Evolutionary conservation across 2,329 filamentous ascomycete species (phyloP).

Genomic region (Ustulina deusta): DNA sequence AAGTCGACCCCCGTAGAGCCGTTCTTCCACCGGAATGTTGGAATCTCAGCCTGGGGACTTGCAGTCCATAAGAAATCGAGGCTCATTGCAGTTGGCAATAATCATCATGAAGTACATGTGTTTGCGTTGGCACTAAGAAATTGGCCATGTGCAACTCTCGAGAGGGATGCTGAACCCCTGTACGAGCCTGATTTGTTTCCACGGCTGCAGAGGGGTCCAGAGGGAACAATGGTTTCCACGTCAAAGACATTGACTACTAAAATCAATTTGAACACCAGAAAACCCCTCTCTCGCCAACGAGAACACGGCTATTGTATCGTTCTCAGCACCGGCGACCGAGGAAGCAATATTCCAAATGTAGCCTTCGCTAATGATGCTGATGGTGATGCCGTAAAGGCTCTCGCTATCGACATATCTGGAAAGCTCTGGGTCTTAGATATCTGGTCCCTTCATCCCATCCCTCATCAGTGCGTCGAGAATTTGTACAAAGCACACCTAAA

Average conservation of each 20-base stretch:
- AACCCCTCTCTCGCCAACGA: slow-evolving; percentile 49
- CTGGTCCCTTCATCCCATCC: slow-evolving; percentile 55
- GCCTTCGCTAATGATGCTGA: slow-evolving; percentile 60
- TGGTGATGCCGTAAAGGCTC: slow-evolving; percentile 63
- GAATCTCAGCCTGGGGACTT: slow-evolving; percentile 86
- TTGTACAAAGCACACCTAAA: slow-evolving; percentile 31
- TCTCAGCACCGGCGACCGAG: slow-evolving; percentile 55
- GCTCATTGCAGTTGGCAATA: slow-evolving; percentile 87
- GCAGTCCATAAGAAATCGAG: slow-evolving; percentile 85
- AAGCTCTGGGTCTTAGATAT: slow-evolving; percentile 64
- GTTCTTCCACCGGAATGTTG: slow-evolving; percentile 83
- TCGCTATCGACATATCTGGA: slow-evolving; percentile 64
- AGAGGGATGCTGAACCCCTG: slow-evolving; percentile 12
- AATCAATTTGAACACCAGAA: slow-evolving; percentile 46
- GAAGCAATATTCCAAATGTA: slow-evolving; percentile 66
- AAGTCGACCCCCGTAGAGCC: slow-evolving; percentile 38
- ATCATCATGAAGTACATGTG: slow-evolving; percentile 61
- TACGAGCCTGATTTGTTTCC: slow-evolving; percentile 37
- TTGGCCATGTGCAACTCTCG: neutral
- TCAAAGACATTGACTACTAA: slow-evolving; percentile 33
- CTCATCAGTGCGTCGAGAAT: slow-evolving; percentile 36
- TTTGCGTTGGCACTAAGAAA: slow-evolving; percentile 52
- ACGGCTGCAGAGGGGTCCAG: slow-evolving; percentile 34
- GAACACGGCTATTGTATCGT: slow-evolving; percentile 64
- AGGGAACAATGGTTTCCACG: neutral